Evolutionary conservation across 306 rosid species (phyloP).

Genomic region (Begonia peltatifolia): DNA sequence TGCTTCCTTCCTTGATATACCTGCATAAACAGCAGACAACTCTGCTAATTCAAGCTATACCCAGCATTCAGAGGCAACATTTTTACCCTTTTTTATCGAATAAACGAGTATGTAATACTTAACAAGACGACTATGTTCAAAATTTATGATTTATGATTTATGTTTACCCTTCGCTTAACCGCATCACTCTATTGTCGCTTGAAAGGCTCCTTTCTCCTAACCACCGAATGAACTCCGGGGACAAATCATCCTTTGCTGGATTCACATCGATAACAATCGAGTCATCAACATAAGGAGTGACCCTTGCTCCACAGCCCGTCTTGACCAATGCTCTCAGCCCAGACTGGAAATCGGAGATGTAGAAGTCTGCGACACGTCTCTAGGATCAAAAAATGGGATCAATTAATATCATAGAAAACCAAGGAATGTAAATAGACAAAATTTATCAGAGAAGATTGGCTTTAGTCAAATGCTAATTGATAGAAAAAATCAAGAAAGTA

Average conservation of each 20-base stretch:
- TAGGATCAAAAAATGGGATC: conserved; percentile 15
- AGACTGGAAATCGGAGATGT: conserved; percentile 98
- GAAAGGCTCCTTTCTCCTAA: conserved; percentile 78
- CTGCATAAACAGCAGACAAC: conserved; percentile 24
- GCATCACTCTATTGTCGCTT: conserved; percentile 69
- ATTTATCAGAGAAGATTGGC: background rate
- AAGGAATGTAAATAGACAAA: background rate
- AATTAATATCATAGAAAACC: background rate
- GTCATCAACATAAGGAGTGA: conserved; percentile 90
- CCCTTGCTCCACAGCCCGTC: conserved; percentile 83
- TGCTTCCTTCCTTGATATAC: conserved; percentile 98
- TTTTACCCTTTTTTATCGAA: background rate
- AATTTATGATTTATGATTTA: too few species aligned
- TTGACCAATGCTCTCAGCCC: conserved; percentile 97
- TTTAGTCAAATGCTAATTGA: too few species aligned
- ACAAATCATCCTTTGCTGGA: conserved; percentile 59
- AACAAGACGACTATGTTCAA: background rate
- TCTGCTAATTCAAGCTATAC: background rate
- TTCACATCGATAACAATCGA: conserved; percentile 44
- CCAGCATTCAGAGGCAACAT: background rate
- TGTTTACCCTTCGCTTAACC: conserved; percentile 84
- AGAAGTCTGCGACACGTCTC: conserved; percentile 91
- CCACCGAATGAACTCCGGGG: conserved; percentile 83
- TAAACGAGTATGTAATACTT: background rate
- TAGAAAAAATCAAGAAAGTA: conserved; percentile 1